phyloP scores from a whole-genome alignment of 169 alveolate species.

The Plasmodium knowlesi region DNA sequence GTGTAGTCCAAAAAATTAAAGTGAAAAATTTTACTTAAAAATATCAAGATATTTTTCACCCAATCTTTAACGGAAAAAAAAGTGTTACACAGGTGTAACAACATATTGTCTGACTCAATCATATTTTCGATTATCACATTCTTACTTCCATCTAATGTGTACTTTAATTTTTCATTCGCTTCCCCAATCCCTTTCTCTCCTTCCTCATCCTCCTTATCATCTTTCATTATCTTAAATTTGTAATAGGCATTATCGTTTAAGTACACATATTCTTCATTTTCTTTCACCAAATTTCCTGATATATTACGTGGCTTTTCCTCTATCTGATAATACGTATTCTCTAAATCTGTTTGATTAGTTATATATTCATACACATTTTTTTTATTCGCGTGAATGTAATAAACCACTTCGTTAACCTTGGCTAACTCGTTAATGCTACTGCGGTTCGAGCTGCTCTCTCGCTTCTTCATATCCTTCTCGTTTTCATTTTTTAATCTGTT shows the following conservation, averaged over 20 bases:
- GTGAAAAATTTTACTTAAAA: slow-evolving; percentile 71
- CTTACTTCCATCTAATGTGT: slow-evolving; percentile 32
- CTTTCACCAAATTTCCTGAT: slow-evolving; percentile 12
- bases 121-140: slow-evolving; percentile 46
- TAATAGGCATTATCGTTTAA: slow-evolving; percentile 69
- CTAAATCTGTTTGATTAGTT: slow-evolving; percentile 67
- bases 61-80: slow-evolving; percentile 43
- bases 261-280: slow-evolving; percentile 64
- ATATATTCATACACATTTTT: slow-evolving; percentile 71
- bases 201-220: slow-evolving; percentile 45
- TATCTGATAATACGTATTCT: slow-evolving; percentile 68
- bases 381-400: slow-evolving; percentile 68
- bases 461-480: slow-evolving; percentile 39
- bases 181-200: neutral
- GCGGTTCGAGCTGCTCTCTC: slow-evolving; percentile 15
- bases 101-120: slow-evolving; percentile 32
- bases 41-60: slow-evolving; percentile 10
- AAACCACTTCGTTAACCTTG: slow-evolving; percentile 56
- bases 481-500: slow-evolving; percentile 58
- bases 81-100: slow-evolving; percentile 6
- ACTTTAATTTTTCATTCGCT: slow-evolving; percentile 28
- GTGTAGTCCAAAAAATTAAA: slow-evolving; percentile 67
- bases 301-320: slow-evolving; percentile 56
- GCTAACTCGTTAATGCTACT: slow-evolving; percentile 62
- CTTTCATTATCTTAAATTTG: slow-evolving; percentile 66